Percentiles rank a stretch among this genome's conserved stretches.
Conservation (phyloP, 306 rosid species). For the Quercus berberidifolia region DNA sequence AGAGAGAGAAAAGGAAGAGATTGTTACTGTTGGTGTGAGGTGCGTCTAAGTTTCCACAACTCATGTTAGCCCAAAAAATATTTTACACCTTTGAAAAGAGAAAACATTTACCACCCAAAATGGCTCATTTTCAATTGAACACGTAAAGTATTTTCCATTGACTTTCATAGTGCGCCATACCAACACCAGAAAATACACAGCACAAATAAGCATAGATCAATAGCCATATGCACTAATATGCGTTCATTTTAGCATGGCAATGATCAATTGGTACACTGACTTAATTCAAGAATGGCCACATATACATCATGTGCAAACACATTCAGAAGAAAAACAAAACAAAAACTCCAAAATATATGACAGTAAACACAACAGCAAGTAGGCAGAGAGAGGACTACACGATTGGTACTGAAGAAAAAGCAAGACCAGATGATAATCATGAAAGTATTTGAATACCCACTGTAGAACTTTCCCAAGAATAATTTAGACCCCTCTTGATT, state of each 20-base stretch:
- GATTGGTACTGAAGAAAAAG: neutral
- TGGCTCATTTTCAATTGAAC: too few species aligned
- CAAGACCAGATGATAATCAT: neutral
- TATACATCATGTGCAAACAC: neutral
- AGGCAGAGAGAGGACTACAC: neutral
- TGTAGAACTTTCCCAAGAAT: constrained; percentile 72
- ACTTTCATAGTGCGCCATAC: too few species aligned
- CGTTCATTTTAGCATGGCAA: neutral
- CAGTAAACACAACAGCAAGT: neutral
- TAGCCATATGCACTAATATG: neutral
- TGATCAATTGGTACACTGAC: neutral
- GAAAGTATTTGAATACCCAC: constrained; percentile 39
- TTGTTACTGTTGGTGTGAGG: too few species aligned
- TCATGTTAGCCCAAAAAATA: too few species aligned
- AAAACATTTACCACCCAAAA: too few species aligned
- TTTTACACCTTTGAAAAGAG: too few species aligned
- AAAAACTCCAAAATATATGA: neutral
- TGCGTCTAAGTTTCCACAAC: too few species aligned
- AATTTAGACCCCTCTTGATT: too few species aligned
- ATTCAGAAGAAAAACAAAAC: neutral
- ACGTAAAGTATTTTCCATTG: too few species aligned
- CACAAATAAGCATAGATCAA: neutral
- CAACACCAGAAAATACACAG: neutral
- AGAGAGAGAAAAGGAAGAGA: too few species aligned
- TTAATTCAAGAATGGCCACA: neutral